phyloP scores from a whole-genome alignment of 140 eudicot genomes.

The Senecio squalidus region DNA sequence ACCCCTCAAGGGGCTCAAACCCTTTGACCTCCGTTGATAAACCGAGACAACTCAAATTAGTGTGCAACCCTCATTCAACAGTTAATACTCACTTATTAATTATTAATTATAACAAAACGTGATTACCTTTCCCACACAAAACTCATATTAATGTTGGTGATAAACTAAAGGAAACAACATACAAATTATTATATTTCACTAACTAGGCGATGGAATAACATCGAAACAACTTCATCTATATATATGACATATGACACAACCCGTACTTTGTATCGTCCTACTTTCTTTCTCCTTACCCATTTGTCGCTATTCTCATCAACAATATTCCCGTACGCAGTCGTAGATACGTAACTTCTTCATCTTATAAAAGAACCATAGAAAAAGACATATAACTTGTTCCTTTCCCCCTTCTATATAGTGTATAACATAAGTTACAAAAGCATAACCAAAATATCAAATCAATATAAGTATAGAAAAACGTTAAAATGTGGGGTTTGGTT shows the following conservation, averaged over 20 bases:
- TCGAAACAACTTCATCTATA: neutral
- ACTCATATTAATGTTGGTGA: too few relatives aligned
- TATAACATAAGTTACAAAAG: neutral
- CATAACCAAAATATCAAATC: constrained; percentile 1
- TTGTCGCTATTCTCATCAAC: constrained; percentile 15
- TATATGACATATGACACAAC: constrained; percentile 6
- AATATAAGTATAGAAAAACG: neutral
- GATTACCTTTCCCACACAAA: too few relatives aligned
- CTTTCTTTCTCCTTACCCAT: constrained; percentile 1
- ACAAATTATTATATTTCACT: neutral
- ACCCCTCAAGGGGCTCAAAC: too few relatives aligned
- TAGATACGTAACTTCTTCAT: constrained; percentile 2
- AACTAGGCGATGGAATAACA: neutral
- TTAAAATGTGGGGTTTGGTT: neutral
- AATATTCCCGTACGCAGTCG: neutral
- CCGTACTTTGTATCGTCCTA: neutral
- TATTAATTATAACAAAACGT: too few relatives aligned
- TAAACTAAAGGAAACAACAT: neutral
- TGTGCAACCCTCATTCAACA: too few relatives aligned
- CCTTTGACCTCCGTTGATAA: too few relatives aligned
- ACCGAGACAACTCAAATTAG: too few relatives aligned
- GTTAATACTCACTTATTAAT: too few relatives aligned
- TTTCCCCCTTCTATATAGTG: neutral
- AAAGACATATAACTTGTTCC: constrained; percentile 16
- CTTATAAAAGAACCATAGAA: constrained; percentile 4